Base-by-base conservation (phyloP, 2,329 filamentous ascomycete genomes). In the Polytolypa hystricis region DNA sequence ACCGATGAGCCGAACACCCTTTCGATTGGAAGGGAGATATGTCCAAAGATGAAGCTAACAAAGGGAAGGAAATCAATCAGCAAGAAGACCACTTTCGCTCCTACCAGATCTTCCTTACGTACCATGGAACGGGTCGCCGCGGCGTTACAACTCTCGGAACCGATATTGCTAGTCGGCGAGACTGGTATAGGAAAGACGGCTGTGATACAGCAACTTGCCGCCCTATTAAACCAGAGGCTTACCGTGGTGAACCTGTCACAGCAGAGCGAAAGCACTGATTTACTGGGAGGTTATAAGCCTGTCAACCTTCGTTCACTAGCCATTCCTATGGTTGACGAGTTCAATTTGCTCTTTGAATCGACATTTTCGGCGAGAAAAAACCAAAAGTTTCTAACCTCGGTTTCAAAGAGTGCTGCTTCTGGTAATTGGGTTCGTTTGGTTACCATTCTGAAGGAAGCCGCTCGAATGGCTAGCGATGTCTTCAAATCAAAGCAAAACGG, bases 101-200 rank as follows among this genome's bases (percentile, higher is more conserved):
- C 82, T 23, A 96, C 91, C 14, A 79, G 76, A 15, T 84, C 93
- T 45, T 89, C 89, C 0, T 76, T 84, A 45, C 76, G 81, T 43
- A 69, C 94, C 9, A 73, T 98, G 34, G 93, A 98, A 56, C 84
- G 93, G 55, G 82, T 96, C 38, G 78, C 84, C 1, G 79, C 84
- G 25, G 81, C 86, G 1, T 76, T 95, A 4, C 78, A 81, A 43
- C 74, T 86, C 50, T 74, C 76, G n/a, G 91, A 99, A 52, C 86
- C 93, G 3, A 74, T 94, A 1, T 65, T 99, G 12, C 74, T 99
- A 18, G 91, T 99, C n/a, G 91, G 91, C 54, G 91, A 99, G 64
- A 99, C 91, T 5, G 91, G 91, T 66, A 95, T 94, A 34, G 91
- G 91, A 50, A 99, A 99, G 62, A 99, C 91, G 0, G 94, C 91